Base-by-base conservation (phyloP, 2,329 filamentous ascomycete species). In the Colletotrichum orbiculare region DNA sequence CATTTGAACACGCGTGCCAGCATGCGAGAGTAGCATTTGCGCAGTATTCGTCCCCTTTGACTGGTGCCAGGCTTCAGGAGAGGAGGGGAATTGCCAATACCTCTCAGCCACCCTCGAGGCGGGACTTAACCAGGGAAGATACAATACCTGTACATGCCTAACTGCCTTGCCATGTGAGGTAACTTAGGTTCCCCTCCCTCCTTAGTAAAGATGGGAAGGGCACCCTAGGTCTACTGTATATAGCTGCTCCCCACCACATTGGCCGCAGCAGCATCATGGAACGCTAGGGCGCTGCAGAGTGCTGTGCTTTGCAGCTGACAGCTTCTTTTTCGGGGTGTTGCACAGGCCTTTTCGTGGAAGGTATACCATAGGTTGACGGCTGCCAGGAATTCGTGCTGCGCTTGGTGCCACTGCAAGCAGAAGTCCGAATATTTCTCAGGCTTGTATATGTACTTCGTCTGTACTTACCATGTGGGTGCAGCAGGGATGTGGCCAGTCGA, bases 31-130 rank as follows among this genome's bases (percentile, higher is more conserved):
- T 60, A 52, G 61, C 61, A 64, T 61, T 61, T 54, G 45, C 33
- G 61, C 54, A 52, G 61, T 57, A 64, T 61, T 61, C 50, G 49
- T 55, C 61, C 60, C 34, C 55, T 58, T 60, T 46, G 38, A 45
- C 25, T 25, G 25, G 25, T 25, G 25, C 25, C 25, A 25, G 25
- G 25, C 25, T 4, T 45, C 61, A 54, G 42, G 50, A 54, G 43
- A 57, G 45, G 61, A 55, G 60, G 48, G 43, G 12, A 49, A 60
- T 42, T 42, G 43, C 33, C n/a, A 13, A 25, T 55, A 25, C n/a
- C 39, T 25, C 25, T 15, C 17, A 45, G 37, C 17, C 38, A 13
- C 39, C 46, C 46, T 47, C 46, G 47, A 56, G 10, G 63, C 58
- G 63, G 53, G 58, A 66, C 58, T 25, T 57, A 35, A 38, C 34